Evolutionary conservation across 2,329 filamentous ascomycete genomes (phyloP), one percentile per base, ranked within the genome.

Genomic region (Aspergillus sp.): DNA sequence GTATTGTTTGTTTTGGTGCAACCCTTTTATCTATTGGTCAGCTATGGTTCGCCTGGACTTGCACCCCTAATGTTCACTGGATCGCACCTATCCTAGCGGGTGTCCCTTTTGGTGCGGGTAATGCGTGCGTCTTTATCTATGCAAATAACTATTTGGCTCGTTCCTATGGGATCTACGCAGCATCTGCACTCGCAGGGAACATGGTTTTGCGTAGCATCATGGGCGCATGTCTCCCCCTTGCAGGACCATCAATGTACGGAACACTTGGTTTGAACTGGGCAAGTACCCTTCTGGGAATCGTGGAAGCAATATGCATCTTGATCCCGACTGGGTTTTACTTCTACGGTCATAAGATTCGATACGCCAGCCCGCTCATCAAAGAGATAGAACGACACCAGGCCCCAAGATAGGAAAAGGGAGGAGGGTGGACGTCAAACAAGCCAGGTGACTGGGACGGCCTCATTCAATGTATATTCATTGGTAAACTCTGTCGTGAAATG

Each of bases 21-120:
- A 65, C 90, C 1, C 72, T 86, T 1, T 80, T 85, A 0, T 84
- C 88, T 0, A 64, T 88, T 2, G 89, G 89, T 5, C 83, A 94
- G 65, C 76, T 95, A 15, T 84, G 83, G 63, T 95, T 95, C 62
- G 81, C 86, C 0, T 94, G 88, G 88, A 94, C 88, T 0, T 88
- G 83, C 49, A 80, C 88, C 0, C 88, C 89, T 0, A 69, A 68
- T 0, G 85, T 91, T 20, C 88, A 90, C 64, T 93, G 86, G 84
- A 80, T 87, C 12, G 74, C 81, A n/a, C 83, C 87, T 0, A 84
- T 93, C 41, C 70, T 86, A 0, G 85, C 87, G 1, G 86, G 87
- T 1, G 77, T 93, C n/a, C 86, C 85, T 0, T 93, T 91, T 56
- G 87, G 87, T 5, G 74, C 77, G 0, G 88, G 87, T 0, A 91